Base-by-base conservation (phyloP, 2,329 filamentous ascomycete genomes). In the Akanthomyces dipterigenus region DNA sequence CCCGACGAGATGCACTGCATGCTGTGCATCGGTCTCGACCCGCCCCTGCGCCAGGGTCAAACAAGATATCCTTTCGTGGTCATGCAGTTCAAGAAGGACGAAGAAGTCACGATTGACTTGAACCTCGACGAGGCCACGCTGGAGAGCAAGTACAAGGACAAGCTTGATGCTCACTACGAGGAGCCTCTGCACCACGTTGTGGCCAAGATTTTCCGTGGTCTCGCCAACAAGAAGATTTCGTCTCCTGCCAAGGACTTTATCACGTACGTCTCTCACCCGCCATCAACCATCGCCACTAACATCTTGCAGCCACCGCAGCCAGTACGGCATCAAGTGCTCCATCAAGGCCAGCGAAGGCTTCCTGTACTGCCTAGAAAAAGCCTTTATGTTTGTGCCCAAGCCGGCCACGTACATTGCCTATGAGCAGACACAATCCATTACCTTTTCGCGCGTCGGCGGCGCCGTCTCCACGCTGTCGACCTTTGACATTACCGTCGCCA, bases 311-410 rank as follows among this genome's bases (percentile, higher is more conserved):
- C 95, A 98, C 77, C 92, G 96, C 73, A 87, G 89, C 70, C 93
- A 97, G 75, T 91, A 88, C 67, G 95, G 95, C 62, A 96, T 99
- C 76, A 99, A 99, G 78, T 99, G 95, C 76, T 96, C 93, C n/a
- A 97, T 99, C 85, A 99, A 99, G 78, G 96, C 96, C 59, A 97
- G 96, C 75, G 95, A 99, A 78, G 95, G 96, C 63, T 93, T 96
- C 72, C 80, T 99, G 55, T 99, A 96, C 83, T 97, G 93, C 73
- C 79, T 99, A 67, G 95, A 99, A 76, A 97, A 97, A 78, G 93
- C 93, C 8, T 96, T 99, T 76, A 96, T 99, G 85, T 99, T 99
- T 74, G 95, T 99, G 18, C 95, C 95, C 36, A 99, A 99, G 78
- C 95, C 95, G 1, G 93, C 95, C 18, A 97, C 93, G 1, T 99